Base-by-base conservation (phyloP, 2,329 filamentous ascomycete genomes). In the Claviceps pazoutovae region DNA sequence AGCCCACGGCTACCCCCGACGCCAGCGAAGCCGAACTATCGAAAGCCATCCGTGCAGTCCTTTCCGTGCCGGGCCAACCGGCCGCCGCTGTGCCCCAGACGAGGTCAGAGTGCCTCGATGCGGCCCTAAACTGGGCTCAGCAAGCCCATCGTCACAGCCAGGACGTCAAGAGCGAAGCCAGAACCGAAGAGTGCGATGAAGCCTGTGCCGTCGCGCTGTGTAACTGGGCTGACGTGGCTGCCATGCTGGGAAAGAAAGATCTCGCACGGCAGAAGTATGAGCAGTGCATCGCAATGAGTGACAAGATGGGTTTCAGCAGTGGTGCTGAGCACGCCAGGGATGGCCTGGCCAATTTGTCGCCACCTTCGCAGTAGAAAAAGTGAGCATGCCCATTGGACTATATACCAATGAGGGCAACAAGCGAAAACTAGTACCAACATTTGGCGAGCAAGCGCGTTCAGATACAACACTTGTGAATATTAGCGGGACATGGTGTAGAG, bases 181-280 rank as follows among this genome's bases (percentile, higher is more conserved):
- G 87, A 42, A 86, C 81, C 2, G 75, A 83, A 48, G 88, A 95
- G 62, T 96, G 91, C 62, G 88, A 95, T 64, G 67, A 84, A 52
- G 87, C 84, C 1, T 96, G 90, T 61, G 85, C 84, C 2, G 85
- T 84, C 5, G 86, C 90, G 7, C 81, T 86, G n/a, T 86, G 88
- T 66, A 95, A 94, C 63, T 77, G 95, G 50, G 91, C 83, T 23
- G 86, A 94, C 60, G 83, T 96, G 58, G 84, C 86, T 0, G 81
- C 86, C 57, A 83, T 93, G 77, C 69, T 82, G 54, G 83, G 84
- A 1, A 76, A 86, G 59, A 61, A 73, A 1, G 70, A 71, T 4
- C 75, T 85, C 57, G 89, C 91, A 1, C 75, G 75, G 59, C 74
- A 73, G 58, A 78, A 78, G 61, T 95, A 86, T 62, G 69, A 75